Evolutionary conservation across 176 grass and related monocot species (phyloP), one percentile per base, ranked within the genome.

Genomic region (Musa beccarii): DNA sequence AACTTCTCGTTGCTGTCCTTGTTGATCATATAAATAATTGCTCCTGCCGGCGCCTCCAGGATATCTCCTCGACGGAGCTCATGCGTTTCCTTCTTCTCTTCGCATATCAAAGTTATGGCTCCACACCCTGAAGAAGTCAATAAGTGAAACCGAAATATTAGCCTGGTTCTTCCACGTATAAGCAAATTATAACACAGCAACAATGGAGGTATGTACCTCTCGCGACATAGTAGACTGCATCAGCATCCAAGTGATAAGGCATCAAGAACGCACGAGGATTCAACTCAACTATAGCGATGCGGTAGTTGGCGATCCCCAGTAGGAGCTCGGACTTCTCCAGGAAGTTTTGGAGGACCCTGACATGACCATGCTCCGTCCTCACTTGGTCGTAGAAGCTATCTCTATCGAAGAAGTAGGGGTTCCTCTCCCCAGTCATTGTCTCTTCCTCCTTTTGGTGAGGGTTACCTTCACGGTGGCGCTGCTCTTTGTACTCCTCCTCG

Each of bases 1-100:
- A 98, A 72, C 64, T 93, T 93, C 80, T 81, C 77, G 8, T 84
- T 79, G 68, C 82, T 87, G 53, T 91, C 88, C 16, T 81, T 98
- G 77, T 91, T 93, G 80, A 78, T 85, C 0, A 98, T 49, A 51
- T 91, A 90, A 11, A 76, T 82, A 52, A 98, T 14, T 0, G 79
- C 51, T 16, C 94, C 94, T 0, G 94, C 87, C 17, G 83, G 90
- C 69, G 79, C 61, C 55, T 79, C 79, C 54, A 91, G 22, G 66
- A 91, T 26, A 69, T 93, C 78, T 53, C 94, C 94, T 69, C 83
- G 9, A 49, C 65, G 71, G 76, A 98, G 74, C 24, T 80, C 22
- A 3, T 93, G 69, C 5, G 94, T 85, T 54, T 80, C 66, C 79
- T 73, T 63, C 71, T 91, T 80, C 28, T 89, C 82, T 54, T 93